phyloP scores from a whole-genome alignment of 106 monocot species.

The Dioscorea alata region DNA sequence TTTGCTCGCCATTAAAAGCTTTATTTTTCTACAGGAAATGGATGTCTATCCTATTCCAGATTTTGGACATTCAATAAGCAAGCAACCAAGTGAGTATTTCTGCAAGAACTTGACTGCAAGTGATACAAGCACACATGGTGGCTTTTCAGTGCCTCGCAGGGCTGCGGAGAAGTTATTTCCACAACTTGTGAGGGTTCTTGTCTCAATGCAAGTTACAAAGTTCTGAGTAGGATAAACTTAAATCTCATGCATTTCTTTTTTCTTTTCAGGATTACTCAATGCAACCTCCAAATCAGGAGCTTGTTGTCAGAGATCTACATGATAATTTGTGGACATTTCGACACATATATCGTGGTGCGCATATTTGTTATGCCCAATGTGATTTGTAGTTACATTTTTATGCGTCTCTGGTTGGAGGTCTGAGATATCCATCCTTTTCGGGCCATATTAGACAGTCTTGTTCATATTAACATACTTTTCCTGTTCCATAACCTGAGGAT shows the following conservation, averaged over 20 bases:
- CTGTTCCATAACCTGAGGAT: neutral
- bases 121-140: constrained; percentile 97
- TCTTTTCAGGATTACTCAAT: constrained; percentile 69
- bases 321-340: constrained; percentile 91
- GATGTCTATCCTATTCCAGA: constrained; percentile 70
- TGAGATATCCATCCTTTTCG: too few species aligned
- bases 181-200: constrained; percentile 43
- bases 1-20: too few species aligned
- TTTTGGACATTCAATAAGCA: constrained; percentile 62
- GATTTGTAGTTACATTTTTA: neutral
- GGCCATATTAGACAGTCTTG: neutral
- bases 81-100: constrained; percentile 84
- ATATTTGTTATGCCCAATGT: neutral
- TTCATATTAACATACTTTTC: neutral
- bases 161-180: constrained; percentile 97
- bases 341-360: constrained; percentile 90
- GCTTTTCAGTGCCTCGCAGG: constrained; percentile 89
- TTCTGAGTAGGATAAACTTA: neutral
- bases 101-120: constrained; percentile 95
- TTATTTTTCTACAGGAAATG: constrained; percentile 45
- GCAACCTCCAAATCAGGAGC: constrained; percentile 97
- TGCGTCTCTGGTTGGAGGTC: too few species aligned
- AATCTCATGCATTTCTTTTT: neutral
- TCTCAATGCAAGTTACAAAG: neutral
- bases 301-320: constrained; percentile 78